phyloP scores from a whole-genome alignment of 306 rosid species.

The Cyamopsis tetragonoloba region DNA sequence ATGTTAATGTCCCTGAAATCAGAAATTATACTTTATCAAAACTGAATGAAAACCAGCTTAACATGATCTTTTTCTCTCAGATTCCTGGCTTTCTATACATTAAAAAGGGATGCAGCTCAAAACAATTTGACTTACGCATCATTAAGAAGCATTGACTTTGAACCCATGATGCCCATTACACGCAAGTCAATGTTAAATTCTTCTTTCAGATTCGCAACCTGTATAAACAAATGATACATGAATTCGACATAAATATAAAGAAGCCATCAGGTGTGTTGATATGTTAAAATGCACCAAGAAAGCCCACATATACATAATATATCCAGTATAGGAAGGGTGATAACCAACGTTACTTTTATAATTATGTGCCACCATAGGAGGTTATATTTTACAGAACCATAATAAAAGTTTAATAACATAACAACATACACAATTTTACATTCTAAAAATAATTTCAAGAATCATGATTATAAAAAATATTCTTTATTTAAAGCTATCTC shows the following conservation, averaged over 20 bases:
- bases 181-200: slow-evolving; percentile 76
- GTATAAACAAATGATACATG: neutral
- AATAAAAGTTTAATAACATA: neutral
- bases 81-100: too few species aligned
- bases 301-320: too few species aligned
- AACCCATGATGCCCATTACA: slow-evolving; percentile 70
- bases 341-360: neutral
- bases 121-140: slow-evolving; percentile 52
- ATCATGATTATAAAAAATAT: too few species aligned
- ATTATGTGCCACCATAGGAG: neutral
- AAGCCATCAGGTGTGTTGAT: neutral
- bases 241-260: neutral
- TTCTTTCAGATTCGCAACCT: slow-evolving; percentile 77
- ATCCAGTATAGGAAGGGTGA: too few species aligned
- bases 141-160: slow-evolving; percentile 60
- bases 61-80: too few species aligned
- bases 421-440: neutral
- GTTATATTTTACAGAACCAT: neutral
- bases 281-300: neutral
- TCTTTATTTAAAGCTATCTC: too few species aligned
- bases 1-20: slow-evolving; percentile 57
- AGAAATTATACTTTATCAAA: neutral
- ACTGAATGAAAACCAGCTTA: neutral
- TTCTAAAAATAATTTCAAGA: neutral
- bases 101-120: neutral